phyloP scores from a whole-genome alignment of 2,329 filamentous ascomycete genomes.

The Aspergillus felis region DNA sequence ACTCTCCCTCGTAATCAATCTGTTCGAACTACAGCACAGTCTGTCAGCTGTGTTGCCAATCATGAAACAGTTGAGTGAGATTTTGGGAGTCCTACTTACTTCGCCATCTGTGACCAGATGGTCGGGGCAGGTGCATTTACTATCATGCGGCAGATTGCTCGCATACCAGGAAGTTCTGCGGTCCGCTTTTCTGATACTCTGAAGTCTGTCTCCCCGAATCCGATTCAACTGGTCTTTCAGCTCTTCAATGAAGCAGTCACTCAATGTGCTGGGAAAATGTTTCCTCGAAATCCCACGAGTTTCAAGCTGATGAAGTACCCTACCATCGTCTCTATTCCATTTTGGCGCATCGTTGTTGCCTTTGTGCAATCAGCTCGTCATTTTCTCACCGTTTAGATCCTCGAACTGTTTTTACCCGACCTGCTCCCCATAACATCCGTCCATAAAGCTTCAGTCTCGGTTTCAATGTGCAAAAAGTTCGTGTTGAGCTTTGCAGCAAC shows the following conservation, averaged over 20 bases:
- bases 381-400: neutral
- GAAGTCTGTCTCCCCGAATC: neutral
- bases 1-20: neutral
- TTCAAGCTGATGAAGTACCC: slow-evolving; percentile 17
- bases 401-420: neutral
- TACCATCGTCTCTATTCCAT: slow-evolving; percentile 22
- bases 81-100: slow-evolving; percentile 8
- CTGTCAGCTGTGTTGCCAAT: neutral
- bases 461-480: neutral
- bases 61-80: neutral
- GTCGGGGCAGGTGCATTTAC: neutral
- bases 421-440: slow-evolving; percentile 43
- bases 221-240: slow-evolving; percentile 21
- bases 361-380: neutral
- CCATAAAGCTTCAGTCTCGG: neutral
- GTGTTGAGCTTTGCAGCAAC: neutral
- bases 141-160: no score
- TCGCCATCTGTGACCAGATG: slow-evolving; percentile 12
- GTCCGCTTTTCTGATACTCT: no score
- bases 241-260: slow-evolving; percentile 17
- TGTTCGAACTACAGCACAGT: neutral
- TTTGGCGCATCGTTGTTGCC: neutral
- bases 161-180: no score
- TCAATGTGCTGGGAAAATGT: slow-evolving; percentile 19
- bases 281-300: slow-evolving; percentile 19